A percentile compares a stretch with the other conserved stretches of the same genome.
Conservation (phyloP, 108 stramenopile species). For the Schizochytrium sp. region DNA sequence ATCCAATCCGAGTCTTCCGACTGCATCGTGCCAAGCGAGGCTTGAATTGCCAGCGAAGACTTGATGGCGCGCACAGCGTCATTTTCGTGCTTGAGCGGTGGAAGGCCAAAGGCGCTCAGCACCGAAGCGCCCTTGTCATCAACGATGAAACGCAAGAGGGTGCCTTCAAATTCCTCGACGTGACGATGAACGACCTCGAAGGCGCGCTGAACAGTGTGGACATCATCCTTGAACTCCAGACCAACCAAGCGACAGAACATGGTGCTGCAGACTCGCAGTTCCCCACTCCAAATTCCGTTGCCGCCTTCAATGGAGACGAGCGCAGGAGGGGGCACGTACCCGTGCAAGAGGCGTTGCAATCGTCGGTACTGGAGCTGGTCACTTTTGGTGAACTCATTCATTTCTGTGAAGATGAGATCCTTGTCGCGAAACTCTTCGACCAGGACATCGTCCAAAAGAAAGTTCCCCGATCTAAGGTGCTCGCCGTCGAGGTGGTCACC, state of each 20-base stretch:
- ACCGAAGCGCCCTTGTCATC: constrained; percentile 58
- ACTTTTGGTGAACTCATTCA: not conserved
- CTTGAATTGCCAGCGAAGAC: constrained; percentile 35
- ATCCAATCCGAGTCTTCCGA: constrained; percentile 21
- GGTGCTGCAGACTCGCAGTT: not conserved
- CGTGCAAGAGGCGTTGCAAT: not conserved
- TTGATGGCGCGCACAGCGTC: constrained; percentile 43
- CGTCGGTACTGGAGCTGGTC: not conserved
- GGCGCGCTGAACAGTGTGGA: not conserved
- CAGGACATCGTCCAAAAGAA: not conserved
- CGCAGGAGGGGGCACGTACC: not conserved
- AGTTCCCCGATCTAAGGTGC: not conserved
- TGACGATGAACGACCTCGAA: constrained; percentile 19
- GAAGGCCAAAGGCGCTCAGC: constrained; percentile 52
- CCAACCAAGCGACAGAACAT: not conserved
- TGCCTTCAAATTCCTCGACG: constrained; percentile 44
- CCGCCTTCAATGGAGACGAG: not conserved
- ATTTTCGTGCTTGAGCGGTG: constrained; percentile 40
- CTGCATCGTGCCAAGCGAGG: constrained; percentile 21
- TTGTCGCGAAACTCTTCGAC: not conserved
- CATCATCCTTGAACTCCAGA: not conserved
- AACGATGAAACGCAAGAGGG: constrained; percentile 50
- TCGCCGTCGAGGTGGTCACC: constrained; percentile 11
- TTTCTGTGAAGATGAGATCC: not conserved
- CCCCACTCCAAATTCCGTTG: constrained; percentile 6